phyloP scores from a whole-genome alignment of 2,329 filamentous ascomycete genomes.

The Endocalyx cinctus region DNA sequence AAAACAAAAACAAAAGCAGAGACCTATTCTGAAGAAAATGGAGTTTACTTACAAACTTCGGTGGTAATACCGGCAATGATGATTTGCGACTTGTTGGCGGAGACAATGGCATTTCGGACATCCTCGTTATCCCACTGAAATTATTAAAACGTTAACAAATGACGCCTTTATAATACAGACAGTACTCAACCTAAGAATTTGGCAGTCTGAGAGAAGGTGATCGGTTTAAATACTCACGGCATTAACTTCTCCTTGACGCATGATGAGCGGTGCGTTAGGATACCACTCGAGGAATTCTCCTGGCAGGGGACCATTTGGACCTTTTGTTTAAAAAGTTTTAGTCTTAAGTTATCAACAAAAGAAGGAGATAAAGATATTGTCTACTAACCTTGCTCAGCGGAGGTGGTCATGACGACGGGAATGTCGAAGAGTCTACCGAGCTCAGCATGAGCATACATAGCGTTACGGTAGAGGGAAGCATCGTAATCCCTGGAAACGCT shows the following conservation, averaged over 20 bases:
- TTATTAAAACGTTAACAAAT: no score
- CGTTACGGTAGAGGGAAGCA: constrained; percentile 59
- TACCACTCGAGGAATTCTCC: constrained; percentile 66
- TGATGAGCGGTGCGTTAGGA: constrained; percentile 61
- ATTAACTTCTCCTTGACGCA: constrained; percentile 67
- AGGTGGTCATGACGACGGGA: constrained; percentile 67
- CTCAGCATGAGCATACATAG: constrained; percentile 63
- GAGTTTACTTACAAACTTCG: constrained; percentile 62
- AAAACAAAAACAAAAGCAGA: no score
- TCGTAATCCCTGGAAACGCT: constrained; percentile 62
- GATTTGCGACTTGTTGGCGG: constrained; percentile 63
- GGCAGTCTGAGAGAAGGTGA: no score
- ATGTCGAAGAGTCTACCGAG: constrained; percentile 63
- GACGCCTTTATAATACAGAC: no score
- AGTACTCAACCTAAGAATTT: no score
- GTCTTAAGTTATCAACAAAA: not conserved
- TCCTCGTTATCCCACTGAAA: constrained; percentile 73
- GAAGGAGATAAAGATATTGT: not conserved
- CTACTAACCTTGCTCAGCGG: constrained; percentile 50
- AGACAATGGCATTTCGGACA: constrained; percentile 61
- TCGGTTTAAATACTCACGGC: no score
- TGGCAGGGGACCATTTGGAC: constrained; percentile 67
- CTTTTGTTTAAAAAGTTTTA: constrained; percentile 24
- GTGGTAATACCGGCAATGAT: constrained; percentile 70
- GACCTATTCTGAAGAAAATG: no score